Percentiles rank a stretch among this genome's conserved stretches.
Conservation (phyloP, 768 basidiomycete genomes). For the Hemileccinum impolitum region DNA sequence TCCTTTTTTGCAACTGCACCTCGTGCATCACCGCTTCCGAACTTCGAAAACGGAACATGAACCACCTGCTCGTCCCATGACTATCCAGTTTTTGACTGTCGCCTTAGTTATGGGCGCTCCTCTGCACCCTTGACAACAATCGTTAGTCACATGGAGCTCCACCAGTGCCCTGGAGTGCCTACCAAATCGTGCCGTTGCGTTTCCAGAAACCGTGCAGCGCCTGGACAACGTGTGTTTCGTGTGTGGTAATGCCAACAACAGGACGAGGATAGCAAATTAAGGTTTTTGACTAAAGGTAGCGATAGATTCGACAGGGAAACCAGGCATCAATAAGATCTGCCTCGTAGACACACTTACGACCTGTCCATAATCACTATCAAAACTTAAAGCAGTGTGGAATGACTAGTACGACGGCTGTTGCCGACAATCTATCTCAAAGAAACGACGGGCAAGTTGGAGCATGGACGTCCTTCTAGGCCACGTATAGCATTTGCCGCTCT, state of each 20-base stretch:
- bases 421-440: background rate
- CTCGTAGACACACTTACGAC: constrained; percentile 8
- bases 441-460: background rate
- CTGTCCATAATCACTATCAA: constrained; percentile 2
- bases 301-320: constrained; percentile 15
- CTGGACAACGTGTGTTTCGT: constrained; percentile 18
- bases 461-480: background rate
- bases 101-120: constrained; percentile 5
- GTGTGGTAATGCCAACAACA: constrained; percentile 1
- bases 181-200: background rate
- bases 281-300: constrained; percentile 29
- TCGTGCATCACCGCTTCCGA: constrained; percentile 26
- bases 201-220: background rate
- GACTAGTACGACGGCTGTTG: background rate
- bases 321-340: constrained; percentile 21
- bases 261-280: constrained; percentile 22
- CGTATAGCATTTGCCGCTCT: background rate
- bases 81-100: constrained; percentile 5
- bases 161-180: background rate
- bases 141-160: background rate
- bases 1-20: constrained; percentile 19
- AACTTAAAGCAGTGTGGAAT: background rate
- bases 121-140: constrained; percentile 6
- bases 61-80: constrained; percentile 7
- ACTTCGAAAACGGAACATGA: constrained; percentile 23